phyloP scores from a whole-genome alignment of 78 protist genomes.

The Dictyostelium purpureum region DNA sequence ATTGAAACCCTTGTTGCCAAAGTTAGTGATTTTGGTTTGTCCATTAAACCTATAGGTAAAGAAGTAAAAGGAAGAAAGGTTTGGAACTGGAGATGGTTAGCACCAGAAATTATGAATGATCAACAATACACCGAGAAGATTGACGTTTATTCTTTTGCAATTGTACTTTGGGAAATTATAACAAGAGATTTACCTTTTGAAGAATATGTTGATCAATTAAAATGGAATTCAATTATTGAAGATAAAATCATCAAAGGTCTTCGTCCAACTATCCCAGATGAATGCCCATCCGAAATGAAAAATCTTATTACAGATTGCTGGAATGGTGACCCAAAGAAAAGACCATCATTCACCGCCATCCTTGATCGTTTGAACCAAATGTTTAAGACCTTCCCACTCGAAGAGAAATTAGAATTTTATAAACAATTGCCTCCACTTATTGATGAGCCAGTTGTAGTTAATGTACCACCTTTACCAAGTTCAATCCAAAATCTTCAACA shows the following conservation, averaged over 20 bases:
- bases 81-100: slow-evolving; percentile 78
- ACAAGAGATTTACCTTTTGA: slow-evolving; percentile 70
- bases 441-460: neutral
- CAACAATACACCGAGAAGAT: slow-evolving; percentile 74
- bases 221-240: slow-evolving; percentile 69
- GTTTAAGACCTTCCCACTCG: slow-evolving; percentile 5
- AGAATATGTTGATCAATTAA: slow-evolving; percentile 47
- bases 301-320: slow-evolving; percentile 65
- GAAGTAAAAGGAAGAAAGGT: slow-evolving; percentile 72
- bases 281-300: slow-evolving; percentile 24
- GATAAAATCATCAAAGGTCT: slow-evolving; percentile 48
- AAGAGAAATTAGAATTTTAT: neutral
- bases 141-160: slow-evolving; percentile 70
- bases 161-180: slow-evolving; percentile 73
- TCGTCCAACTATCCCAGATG: slow-evolving; percentile 54
- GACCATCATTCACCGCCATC: slow-evolving; percentile 67
- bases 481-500: neutral
- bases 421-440: slow-evolving; percentile 5
- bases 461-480: neutral
- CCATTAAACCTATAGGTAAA: slow-evolving; percentile 52
- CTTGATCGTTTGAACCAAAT: slow-evolving; percentile 22
- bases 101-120: slow-evolving; percentile 69
- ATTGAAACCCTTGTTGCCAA: slow-evolving; percentile 39
- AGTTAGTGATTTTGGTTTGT: slow-evolving; percentile 79
- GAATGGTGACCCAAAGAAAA: slow-evolving; percentile 58